phyloP scores from a whole-genome alignment of 1,284 basidiomycete species.

The Malassezia obtusa region DNA sequence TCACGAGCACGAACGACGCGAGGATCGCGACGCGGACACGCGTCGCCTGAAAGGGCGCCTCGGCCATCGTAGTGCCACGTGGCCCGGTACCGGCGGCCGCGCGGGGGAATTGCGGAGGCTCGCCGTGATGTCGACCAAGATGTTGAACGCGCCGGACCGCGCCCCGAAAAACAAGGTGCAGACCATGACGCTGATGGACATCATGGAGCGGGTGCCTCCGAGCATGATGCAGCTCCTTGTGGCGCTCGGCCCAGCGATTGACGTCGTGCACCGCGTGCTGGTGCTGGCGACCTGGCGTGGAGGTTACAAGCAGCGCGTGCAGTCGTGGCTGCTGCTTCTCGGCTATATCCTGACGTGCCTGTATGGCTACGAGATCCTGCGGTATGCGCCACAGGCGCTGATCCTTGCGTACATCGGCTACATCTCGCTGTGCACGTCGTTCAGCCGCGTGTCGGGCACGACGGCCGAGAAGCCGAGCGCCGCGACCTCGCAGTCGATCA shows the following conservation, averaged over 20 bases:
- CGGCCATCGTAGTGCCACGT: conserved; percentile 3
- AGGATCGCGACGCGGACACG: neutral
- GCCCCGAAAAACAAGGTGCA: neutral
- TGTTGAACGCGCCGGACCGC: neutral
- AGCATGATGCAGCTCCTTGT: conserved; percentile 26
- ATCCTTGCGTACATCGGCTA: conserved; percentile 28
- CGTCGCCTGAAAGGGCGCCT: conserved; percentile 4
- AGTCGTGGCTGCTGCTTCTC: conserved; percentile 37
- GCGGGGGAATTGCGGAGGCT: neutral
- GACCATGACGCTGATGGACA: conserved; percentile 17
- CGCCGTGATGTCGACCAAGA: conserved; percentile 1
- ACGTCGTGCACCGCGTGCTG: conserved; percentile 26
- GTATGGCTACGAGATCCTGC: conserved; percentile 39
- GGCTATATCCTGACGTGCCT: conserved; percentile 33
- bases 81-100: neutral
- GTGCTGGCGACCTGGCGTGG: conserved; percentile 41
- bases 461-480: conserved; percentile 16
- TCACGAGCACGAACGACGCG: conserved; percentile 2
- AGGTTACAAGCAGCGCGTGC: conserved; percentile 22
- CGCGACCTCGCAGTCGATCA: conserved; percentile 23
- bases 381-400: conserved; percentile 39
- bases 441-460: conserved; percentile 20
- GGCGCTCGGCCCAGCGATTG: conserved; percentile 26
- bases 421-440: conserved; percentile 23
- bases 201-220: conserved; percentile 30